Conservation (phyloP, 164 flowering plant species). For the Euptelea pleiosperma region DNA sequence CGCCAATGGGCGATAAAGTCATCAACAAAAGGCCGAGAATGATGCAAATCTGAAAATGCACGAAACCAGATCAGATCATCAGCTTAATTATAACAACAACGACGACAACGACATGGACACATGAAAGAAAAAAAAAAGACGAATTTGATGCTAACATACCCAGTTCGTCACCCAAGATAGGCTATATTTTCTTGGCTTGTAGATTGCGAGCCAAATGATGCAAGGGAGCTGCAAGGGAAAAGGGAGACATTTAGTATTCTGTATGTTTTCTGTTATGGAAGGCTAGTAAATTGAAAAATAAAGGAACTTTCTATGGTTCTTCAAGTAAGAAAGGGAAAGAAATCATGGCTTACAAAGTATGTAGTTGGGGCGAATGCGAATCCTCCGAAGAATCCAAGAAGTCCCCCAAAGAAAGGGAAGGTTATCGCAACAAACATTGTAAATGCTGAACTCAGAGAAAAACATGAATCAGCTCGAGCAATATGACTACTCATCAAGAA, state of each 20-base stretch:
- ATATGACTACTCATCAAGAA: background rate
- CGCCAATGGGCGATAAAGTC: conserved; percentile 69
- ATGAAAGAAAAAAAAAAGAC: background rate
- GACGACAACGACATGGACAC: too few species aligned
- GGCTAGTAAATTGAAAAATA: too few species aligned
- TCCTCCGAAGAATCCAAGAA: conserved; percentile 71
- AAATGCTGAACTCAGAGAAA: conserved; percentile 39
- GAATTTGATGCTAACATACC: conserved; percentile 32
- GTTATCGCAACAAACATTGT: conserved; percentile 60
- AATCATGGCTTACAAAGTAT: conserved; percentile 48
- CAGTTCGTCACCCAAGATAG: conserved; percentile 62
- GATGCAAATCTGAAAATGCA: conserved; percentile 52
- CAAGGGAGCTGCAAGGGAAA: conserved; percentile 59
- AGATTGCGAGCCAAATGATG: conserved; percentile 61
- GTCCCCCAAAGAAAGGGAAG: conserved; percentile 77
- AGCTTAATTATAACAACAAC: background rate
- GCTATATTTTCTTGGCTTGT: conserved; percentile 55
- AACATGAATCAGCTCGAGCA: background rate
- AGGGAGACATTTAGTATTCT: background rate
- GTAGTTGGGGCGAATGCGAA: conserved; percentile 68
- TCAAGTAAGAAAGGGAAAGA: background rate
- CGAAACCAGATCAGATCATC: background rate
- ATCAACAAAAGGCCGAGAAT: conserved; percentile 51
- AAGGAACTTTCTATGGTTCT: too few species aligned
- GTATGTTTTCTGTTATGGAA: too few species aligned